Conservation (phyloP, 2,329 filamentous ascomycete species). For the Pseudohalonectria lignicola region DNA sequence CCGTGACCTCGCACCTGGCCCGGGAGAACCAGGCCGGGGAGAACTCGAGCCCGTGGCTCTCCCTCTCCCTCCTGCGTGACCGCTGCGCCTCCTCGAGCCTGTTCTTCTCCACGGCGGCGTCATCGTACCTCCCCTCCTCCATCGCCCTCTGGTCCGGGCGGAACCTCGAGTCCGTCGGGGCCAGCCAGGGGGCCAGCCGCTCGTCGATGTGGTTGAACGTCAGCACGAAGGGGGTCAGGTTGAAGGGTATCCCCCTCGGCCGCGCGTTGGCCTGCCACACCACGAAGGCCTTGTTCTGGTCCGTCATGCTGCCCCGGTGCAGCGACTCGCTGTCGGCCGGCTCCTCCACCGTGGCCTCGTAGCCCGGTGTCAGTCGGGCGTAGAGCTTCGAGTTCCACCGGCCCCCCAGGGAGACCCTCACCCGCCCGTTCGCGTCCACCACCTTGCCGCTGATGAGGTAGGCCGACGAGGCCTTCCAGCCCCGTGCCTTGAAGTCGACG, state of each 20-base stretch:
- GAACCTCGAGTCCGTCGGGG: slow-evolving; percentile 88
- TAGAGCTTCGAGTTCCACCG: slow-evolving; percentile 98
- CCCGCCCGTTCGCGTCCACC: slow-evolving; percentile 64
- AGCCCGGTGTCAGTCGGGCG: slow-evolving; percentile 83
- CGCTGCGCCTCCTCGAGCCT: slow-evolving; percentile 87
- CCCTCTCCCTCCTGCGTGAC: slow-evolving; percentile 59
- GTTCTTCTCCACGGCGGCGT: slow-evolving; percentile 89
- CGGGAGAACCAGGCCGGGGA: slow-evolving; percentile 76
- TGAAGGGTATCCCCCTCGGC: slow-evolving; percentile 83
- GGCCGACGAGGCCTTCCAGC: slow-evolving; percentile 89
- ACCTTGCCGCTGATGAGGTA: slow-evolving; percentile 85
- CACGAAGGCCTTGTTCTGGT: slow-evolving; percentile 68
- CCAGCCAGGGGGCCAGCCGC: slow-evolving; percentile 63
- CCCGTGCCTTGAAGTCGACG: slow-evolving; percentile 87
- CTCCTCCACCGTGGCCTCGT: slow-evolving; percentile 62
- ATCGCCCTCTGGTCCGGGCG: slow-evolving; percentile 93
- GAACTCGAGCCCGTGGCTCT: slow-evolving; percentile 73
- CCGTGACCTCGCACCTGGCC: slow-evolving; percentile 63
- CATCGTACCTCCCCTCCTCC: slow-evolving; percentile 96
- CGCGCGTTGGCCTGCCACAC: slow-evolving; percentile 85
- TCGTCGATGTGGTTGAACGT: slow-evolving; percentile 89
- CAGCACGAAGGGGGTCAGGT: slow-evolving; percentile 89
- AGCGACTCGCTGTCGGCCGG: slow-evolving; percentile 26
- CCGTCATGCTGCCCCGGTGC: slow-evolving; percentile 43
- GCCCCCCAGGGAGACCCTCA: slow-evolving; percentile 82